Evolutionary conservation across 1,284 basidiomycete genomes (phyloP), one percentile per base, ranked within the genome.

Genomic region (Fomitiporia mediterranea): DNA sequence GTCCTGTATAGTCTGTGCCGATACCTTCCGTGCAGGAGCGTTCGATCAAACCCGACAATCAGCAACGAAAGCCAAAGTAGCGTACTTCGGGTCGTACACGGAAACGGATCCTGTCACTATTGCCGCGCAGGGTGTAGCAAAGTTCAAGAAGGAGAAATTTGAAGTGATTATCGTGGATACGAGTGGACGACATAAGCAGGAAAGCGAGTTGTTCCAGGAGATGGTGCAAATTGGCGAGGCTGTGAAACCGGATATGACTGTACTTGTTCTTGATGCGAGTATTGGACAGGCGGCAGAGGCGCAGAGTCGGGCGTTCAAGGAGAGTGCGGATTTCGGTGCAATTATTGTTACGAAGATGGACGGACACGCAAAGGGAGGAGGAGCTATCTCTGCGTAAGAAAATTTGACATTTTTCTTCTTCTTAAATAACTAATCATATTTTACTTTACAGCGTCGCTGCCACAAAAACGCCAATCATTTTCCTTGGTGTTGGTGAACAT

Each of bases 331-430:
- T 67, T 99, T 98, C 70, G 97, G 96, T 63, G 95, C 96, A 0
- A 99, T 99, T 65, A 97, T 99, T 62, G 96, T 99, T 17, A 99
- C 97, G 21, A 99, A 99, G 74, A 94, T 99, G 83, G 97, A 99
- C 66, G 97, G 97, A 4, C 97, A 99, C 69, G 97, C 97, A 1
- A 99, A 98, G 70, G 97, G 97, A 63, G 97, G 97, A 72, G 97
- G 97, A 58, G 97, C 97, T 34, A 99, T 99, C 61, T 99, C 97
- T 47, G 96, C 96, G 94, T 95, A 72, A 62, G 91, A n/a, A n/a
- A n/a, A n/a, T 79, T 32, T 2, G 35, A 52, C 58, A 50, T 21
- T 50, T 8, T 44, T 37, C 15, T 43, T 39, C 38, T 32, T 56
- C 57, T 59, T 39, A 47, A 57, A 62, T 54, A 55, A 56, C 42